These are phyloP conservation scores for Silene latifolia DNA, from an alignment of 148 eudicot genomes.

Conservation along the genomic window DNA sequence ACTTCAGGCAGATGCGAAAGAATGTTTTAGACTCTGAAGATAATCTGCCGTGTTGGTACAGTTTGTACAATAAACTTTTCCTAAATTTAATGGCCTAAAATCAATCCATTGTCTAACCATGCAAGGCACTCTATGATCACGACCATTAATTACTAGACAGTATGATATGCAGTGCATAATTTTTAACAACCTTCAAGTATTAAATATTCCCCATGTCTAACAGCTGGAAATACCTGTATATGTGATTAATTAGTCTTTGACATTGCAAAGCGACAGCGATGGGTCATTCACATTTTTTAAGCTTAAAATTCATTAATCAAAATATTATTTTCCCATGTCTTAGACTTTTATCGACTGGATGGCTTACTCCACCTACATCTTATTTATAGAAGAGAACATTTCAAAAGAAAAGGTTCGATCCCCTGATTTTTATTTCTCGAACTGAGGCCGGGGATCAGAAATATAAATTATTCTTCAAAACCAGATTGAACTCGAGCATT, in stretches of 20 bases:
- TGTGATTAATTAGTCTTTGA: constrained; percentile 15
- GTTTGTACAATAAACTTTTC: not conserved
- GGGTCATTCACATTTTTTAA: constrained; percentile 2
- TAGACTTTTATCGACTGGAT: no score
- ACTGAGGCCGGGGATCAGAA: not conserved
- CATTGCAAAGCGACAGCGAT: constrained; percentile 1
- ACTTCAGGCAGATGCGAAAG: not conserved
- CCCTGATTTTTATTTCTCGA: not conserved
- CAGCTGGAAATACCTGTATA: not conserved
- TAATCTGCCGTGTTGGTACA: not conserved
- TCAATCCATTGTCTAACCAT: not conserved
- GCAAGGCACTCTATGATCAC: not conserved
- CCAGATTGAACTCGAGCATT: not conserved
- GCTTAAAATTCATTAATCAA: not conserved
- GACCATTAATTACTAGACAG: not conserved
- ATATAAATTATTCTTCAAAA: not conserved
- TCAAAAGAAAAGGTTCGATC: not conserved
- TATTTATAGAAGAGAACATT: no score
- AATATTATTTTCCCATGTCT: not conserved
- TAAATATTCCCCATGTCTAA: constrained; percentile 4
- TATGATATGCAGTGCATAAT: not conserved
- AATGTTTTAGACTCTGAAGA: not conserved
- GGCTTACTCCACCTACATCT: not conserved
- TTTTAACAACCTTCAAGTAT: not conserved
- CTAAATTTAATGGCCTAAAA: not conserved